Evolutionary conservation across 1,139 yeast genomes (phyloP), one percentile per base, ranked within the genome.

Genomic region (Suhomyces bribrorum): DNA sequence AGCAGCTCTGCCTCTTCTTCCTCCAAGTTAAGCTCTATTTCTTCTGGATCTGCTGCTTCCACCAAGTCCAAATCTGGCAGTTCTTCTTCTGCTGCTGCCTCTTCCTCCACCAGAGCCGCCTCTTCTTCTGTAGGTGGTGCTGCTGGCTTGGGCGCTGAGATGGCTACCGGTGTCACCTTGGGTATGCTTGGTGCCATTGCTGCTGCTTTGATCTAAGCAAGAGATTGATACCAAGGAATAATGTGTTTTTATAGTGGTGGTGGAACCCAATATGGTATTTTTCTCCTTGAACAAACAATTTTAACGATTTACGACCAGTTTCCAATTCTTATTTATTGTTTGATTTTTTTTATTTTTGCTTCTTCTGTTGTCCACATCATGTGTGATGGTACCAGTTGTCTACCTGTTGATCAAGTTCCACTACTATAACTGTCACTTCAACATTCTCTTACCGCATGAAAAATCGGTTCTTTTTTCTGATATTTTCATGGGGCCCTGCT

Each of bases 161-260:
- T 53, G 27, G 54, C 62, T 41, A 48, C 54, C 32, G 73, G 76
- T 32, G 59, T 74, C 41, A 63, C 75, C 15, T 54, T 75, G 40
- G 81, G 82, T 50, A 53, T 75, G 38, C 57, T 74, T 38, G 83
- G 81, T 56, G 62, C 77, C 45, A 66, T 74, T 32, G 59, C 71
- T 50, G 79, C 77, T 49, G 75, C 77, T 40, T 67, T 77, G 47
- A 57, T 75, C 43, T 74, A 64, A 58, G 28, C 20, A 23, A 25
- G 14, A 22, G 11, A 22, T 13, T n/a, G 11, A 20, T 20, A 20
- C 23, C 23, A 20, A 20, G 11, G 11, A 31, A 36, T 20, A 30
- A 31, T 28, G 24, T 23, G 32, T 35, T 34, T 25, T 35, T 16
- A 14, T 30, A 26, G 27, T 26, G 38, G 30, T 38, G 36, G 20